Evolutionary conservation across 2,329 filamentous ascomycete species (phyloP).

Genomic region (Fusarium dimerum): DNA sequence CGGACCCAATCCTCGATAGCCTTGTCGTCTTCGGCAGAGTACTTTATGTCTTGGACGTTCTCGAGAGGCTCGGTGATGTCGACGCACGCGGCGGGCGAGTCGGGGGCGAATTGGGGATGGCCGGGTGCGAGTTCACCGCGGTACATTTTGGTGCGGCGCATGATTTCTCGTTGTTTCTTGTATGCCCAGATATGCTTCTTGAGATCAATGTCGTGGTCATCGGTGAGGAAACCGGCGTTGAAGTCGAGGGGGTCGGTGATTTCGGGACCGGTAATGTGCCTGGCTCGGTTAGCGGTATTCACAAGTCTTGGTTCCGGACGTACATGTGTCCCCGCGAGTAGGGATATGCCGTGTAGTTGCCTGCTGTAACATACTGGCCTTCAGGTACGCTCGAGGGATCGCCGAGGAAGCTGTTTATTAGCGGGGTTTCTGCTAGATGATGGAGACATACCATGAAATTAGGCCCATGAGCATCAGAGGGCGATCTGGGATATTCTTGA

Average conservation of each 20-base stretch:
- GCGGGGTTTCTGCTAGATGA: not conserved
- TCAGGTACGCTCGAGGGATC: conserved; percentile 39
- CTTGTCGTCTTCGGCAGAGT: conserved; percentile 51
- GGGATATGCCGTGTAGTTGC: conserved; percentile 44
- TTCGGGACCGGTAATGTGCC: conserved; percentile 42
- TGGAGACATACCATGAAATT: conserved; percentile 25
- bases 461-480: conserved; percentile 48
- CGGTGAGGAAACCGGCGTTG: conserved; percentile 56
- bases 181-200: conserved; percentile 65
- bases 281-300: too few species aligned
- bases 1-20: conserved; percentile 48
- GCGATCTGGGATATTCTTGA: conserved; percentile 42
- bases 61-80: conserved; percentile 44
- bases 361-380: conserved; percentile 54
- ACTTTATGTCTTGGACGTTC: conserved; percentile 44
- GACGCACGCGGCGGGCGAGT: conserved; percentile 43
- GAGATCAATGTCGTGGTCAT: conserved; percentile 59
- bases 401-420: conserved; percentile 38
- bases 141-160: conserved; percentile 57
- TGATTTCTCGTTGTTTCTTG: conserved; percentile 65
- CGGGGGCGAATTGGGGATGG: conserved; percentile 46
- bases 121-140: conserved; percentile 45
- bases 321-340: conserved; percentile 64
- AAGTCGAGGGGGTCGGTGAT: conserved; percentile 53
- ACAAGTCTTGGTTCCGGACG: conserved; percentile 26